Conservation (phyloP, 1,139 yeast genomes). For the Spathaspora jeffriesii region DNA sequence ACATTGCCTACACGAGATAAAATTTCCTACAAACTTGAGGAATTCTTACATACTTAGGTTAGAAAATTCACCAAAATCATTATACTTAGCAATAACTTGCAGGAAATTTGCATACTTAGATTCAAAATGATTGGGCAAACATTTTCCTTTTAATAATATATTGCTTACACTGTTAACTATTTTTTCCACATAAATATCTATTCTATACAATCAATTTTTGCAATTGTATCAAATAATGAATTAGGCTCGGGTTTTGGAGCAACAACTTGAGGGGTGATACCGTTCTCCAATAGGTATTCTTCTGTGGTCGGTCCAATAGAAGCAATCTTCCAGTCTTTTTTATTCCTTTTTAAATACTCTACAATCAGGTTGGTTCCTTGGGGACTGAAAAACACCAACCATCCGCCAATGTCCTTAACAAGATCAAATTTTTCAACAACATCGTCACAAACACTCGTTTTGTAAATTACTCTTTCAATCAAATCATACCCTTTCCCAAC, state of each 20-base stretch:
- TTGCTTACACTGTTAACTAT: background rate
- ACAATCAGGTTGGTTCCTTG: constrained; percentile 77
- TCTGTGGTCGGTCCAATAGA: constrained; percentile 95
- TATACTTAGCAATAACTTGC: too few species aligned
- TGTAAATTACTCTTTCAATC: constrained; percentile 67
- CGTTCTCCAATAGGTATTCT: constrained; percentile 52
- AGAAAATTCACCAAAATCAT: too few species aligned
- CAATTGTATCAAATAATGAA: constrained; percentile 46
- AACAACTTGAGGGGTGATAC: constrained; percentile 60
- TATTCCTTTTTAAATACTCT: constrained; percentile 32
- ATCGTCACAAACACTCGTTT: constrained; percentile 55
- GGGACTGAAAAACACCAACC: constrained; percentile 91
- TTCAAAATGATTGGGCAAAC: background rate
- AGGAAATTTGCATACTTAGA: too few species aligned
- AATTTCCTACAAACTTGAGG: background rate
- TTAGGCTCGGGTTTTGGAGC: constrained; percentile 75
- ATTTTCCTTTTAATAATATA: too few species aligned
- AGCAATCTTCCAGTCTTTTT: constrained; percentile 49
- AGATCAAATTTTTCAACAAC: constrained; percentile 39
- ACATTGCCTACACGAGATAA: background rate
- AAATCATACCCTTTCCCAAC: constrained; percentile 46
- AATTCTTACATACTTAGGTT: too few species aligned
- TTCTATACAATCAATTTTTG: constrained; percentile 12
- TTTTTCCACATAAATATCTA: background rate
- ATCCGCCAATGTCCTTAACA: constrained; percentile 23